Conservation (phyloP, 2,329 filamentous ascomycete genomes). For the Epichloe elymi region DNA sequence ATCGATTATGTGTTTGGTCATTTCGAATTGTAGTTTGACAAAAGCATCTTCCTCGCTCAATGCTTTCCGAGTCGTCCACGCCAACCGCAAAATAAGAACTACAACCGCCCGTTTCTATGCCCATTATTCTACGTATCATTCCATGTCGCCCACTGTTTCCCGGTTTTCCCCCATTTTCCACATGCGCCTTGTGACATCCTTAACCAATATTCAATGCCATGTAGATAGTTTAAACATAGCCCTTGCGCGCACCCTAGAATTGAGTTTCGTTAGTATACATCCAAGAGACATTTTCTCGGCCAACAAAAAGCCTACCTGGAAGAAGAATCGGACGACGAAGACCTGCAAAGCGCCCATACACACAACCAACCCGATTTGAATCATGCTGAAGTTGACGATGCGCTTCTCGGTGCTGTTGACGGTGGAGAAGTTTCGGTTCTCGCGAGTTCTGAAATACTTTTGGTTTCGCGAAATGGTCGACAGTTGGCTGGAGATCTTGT, state of each 20-base stretch:
- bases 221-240: conserved; percentile 43
- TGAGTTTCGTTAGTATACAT: conserved; percentile 6
- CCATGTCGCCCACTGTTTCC: conserved; percentile 14
- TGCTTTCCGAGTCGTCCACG: neutral
- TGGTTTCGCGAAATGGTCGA: conserved; percentile 94
- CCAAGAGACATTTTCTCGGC: neutral
- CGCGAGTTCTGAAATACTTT: conserved; percentile 97
- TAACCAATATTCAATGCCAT: conserved; percentile 8
- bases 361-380: conserved; percentile 83
- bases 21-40: neutral
- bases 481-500: conserved; percentile 84
- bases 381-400: conserved; percentile 94
- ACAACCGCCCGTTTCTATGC: conserved; percentile 6
- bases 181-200: conserved; percentile 19
- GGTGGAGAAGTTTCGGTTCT: conserved; percentile 98
- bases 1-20: neutral
- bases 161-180: conserved; percentile 2
- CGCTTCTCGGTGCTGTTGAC: conserved; percentile 89
- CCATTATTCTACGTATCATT: conserved; percentile 13
- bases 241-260: conserved; percentile 49
- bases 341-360: conserved; percentile 95
- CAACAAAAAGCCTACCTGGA: conserved; percentile 49
- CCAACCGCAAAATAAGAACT: neutral
- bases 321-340: conserved; percentile 96
- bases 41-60: neutral